Percentiles rank a stretch among this genome's conserved stretches.
These are phyloP conservation scores for Arbutus unedo DNA, from an alignment of 148 eudicot genomes.

Conservation along the genomic window DNA sequence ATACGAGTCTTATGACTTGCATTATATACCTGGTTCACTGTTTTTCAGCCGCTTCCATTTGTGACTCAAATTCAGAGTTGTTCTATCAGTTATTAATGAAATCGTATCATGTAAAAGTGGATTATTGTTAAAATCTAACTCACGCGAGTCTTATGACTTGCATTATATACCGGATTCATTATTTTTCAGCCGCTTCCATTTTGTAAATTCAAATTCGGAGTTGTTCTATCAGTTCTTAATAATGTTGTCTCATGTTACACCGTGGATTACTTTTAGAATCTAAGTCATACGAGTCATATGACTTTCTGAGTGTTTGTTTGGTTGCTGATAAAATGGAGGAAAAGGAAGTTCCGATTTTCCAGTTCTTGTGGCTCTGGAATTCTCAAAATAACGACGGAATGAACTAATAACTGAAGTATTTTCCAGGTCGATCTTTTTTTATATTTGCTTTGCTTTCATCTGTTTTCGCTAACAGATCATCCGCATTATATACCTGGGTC, in stretches of 20 bases:
- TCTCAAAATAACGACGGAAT: neutral
- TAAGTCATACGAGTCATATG: neutral
- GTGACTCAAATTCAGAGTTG: neutral
- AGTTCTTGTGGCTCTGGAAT: neutral
- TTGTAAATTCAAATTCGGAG: no score
- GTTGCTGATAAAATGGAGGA: neutral
- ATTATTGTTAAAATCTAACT: neutral
- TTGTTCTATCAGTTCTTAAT: neutral
- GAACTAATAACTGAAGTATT: neutral
- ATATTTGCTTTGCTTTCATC: conserved; percentile 1
- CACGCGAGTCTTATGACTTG: neutral
- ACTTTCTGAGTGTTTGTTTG: neutral
- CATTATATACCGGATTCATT: no score
- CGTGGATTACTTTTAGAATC: neutral
- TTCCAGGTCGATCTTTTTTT: conserved; percentile 40
- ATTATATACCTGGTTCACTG: neutral
- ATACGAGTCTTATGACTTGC: neutral
- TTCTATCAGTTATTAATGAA: neutral
- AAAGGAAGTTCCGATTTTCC: neutral
- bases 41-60: neutral
- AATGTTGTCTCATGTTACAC: neutral
- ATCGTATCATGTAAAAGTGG: neutral
- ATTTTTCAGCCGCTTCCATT: no score
- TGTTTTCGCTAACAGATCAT: neutral
- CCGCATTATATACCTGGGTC: no score